A percentile compares a stretch with the other conserved stretches of the same genome.
phyloP scores from a whole-genome alignment of 176 grass and related monocot genomes.

The Bromus sterilis region DNA sequence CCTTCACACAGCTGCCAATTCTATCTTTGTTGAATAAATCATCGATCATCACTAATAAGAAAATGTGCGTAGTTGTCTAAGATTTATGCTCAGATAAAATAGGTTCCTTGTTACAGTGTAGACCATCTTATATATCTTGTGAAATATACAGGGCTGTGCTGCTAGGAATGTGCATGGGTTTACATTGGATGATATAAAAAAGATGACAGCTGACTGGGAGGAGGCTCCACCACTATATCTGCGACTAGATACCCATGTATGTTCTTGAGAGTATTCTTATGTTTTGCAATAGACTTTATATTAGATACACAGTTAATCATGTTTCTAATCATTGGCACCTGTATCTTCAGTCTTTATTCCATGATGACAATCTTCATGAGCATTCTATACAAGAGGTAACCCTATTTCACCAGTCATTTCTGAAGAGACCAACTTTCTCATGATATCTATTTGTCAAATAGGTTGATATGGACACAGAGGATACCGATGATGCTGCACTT shows the following conservation, averaged over 20 bases:
- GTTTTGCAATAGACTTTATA: not conserved
- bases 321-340: constrained; percentile 9
- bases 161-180: constrained; percentile 94
- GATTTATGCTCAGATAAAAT: not conserved
- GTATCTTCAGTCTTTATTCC: constrained; percentile 76
- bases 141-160: constrained; percentile 69
- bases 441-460: constrained; percentile 29
- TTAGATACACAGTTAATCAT: constrained; percentile 13
- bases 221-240: constrained; percentile 80
- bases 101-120: constrained; percentile 1
- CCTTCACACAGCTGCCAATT: not conserved
- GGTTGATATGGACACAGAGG: constrained; percentile 95
- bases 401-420: constrained; percentile 4
- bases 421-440: not conserved
- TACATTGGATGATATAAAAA: constrained; percentile 72
- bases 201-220: constrained; percentile 85
- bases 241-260: constrained; percentile 79
- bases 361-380: constrained; percentile 65
- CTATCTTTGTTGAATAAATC: constrained; percentile 16
- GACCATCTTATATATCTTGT: constrained; percentile 18
- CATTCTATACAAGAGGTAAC: constrained; percentile 95
- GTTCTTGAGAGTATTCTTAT: not conserved
- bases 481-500: constrained; percentile 35
- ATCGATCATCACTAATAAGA: not conserved
- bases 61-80: not conserved